Conservation (phyloP, 352 stramenopile genomes). For the Phytopythium cucurbitacearum region DNA sequence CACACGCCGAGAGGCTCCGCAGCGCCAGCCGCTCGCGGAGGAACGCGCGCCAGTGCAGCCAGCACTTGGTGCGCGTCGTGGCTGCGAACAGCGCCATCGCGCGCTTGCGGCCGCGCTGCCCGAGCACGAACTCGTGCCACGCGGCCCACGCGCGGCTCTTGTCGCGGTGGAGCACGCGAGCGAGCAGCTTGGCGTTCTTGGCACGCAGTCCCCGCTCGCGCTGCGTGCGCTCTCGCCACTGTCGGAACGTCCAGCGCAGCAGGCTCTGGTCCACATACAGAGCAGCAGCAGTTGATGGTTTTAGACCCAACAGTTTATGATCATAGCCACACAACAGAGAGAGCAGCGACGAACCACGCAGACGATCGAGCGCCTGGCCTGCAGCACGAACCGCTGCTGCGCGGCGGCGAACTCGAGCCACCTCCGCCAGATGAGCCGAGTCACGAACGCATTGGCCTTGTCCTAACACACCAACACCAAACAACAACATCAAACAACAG, state of each 20-base stretch:
- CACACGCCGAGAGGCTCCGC: conserved; percentile 29
- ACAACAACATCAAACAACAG: background rate
- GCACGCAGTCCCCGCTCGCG: conserved; percentile 31
- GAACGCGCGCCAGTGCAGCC: conserved; percentile 42
- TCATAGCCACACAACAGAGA: conserved; percentile 1
- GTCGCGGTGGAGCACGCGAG: conserved; percentile 50
- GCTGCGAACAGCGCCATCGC: conserved; percentile 57
- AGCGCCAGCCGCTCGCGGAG: conserved; percentile 37
- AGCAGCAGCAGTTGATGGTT: background rate
- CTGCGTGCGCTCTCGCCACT: conserved; percentile 46
- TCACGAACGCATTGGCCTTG: conserved; percentile 35
- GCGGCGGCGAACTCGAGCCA: conserved; percentile 50
- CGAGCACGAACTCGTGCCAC: conserved; percentile 52
- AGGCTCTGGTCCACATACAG: conserved; percentile 33
- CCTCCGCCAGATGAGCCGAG: conserved; percentile 38
- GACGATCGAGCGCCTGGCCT: conserved; percentile 64
- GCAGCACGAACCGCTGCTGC: conserved; percentile 68
- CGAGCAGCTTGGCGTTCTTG: conserved; percentile 42
- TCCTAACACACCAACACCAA: conserved; percentile 10
- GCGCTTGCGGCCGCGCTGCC: conserved; percentile 48
- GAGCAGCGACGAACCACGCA: conserved; percentile 37
- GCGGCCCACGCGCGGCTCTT: conserved; percentile 50
- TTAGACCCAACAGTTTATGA: background rate
- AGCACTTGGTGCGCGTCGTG: conserved; percentile 64
- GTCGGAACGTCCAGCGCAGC: conserved; percentile 59